Conservation (phyloP, 2,329 filamentous ascomycete species). For the Xylaria sp. region DNA sequence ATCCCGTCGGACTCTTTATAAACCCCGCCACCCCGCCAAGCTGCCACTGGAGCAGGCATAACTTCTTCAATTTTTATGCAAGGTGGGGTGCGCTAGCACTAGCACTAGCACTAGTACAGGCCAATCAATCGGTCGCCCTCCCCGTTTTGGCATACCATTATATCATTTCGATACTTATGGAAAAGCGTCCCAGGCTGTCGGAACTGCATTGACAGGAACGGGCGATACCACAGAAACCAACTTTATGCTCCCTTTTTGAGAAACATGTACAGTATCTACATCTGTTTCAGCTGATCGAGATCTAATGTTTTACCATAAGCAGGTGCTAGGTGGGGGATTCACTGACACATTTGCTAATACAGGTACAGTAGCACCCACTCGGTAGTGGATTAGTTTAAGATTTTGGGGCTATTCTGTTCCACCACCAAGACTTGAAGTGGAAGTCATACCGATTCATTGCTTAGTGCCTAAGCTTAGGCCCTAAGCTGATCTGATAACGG, state of each 20-base stretch:
- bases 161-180: neutral
- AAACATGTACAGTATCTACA: too few species aligned
- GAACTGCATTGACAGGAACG: conserved; percentile 19
- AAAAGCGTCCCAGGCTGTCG: conserved; percentile 22
- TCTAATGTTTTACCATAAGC: too few species aligned
- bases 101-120: neutral
- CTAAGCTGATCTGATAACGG: neutral
- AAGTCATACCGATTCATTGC: neutral
- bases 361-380: neutral
- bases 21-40: conserved; percentile 35
- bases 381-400: too few species aligned
- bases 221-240: conserved; percentile 2
- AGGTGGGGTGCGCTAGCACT: neutral
- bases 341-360: neutral
- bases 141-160: neutral
- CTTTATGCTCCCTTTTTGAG: neutral
- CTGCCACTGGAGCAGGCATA: neutral
- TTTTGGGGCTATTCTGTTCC: too few species aligned
- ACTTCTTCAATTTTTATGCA: neutral
- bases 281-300: neutral
- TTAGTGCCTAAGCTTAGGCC: neutral
- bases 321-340: too few species aligned
- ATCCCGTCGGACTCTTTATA: conserved; percentile 37
- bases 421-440: too few species aligned
- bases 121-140: neutral